These are phyloP conservation scores for Boletus edulis DNA, from an alignment of 768 basidiomycete genomes.

Conservation along the genomic window DNA sequence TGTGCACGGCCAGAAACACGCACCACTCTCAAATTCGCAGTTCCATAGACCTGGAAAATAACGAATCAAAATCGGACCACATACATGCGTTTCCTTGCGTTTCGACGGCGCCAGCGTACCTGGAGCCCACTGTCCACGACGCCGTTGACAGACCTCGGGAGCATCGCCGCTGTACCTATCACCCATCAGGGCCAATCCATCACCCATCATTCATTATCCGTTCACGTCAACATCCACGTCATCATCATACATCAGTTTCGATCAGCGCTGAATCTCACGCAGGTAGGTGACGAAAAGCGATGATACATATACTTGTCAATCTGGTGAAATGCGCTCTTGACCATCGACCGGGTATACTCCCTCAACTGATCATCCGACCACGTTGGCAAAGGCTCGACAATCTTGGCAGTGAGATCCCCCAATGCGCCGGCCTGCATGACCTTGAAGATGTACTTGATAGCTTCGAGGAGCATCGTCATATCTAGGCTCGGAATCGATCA, in stretches of 20 bases:
- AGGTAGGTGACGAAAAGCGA: too few species aligned
- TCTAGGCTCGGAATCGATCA: neutral
- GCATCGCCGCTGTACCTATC: conserved; percentile 7
- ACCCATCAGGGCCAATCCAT: too few species aligned
- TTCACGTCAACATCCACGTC: too few species aligned
- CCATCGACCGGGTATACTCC: conserved; percentile 9
- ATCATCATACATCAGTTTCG: too few species aligned
- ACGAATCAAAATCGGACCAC: too few species aligned
- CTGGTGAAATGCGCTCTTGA: conserved; percentile 6
- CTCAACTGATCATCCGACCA: conserved; percentile 14
- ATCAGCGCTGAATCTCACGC: too few species aligned
- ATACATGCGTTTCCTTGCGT: too few species aligned
- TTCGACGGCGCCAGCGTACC: neutral
- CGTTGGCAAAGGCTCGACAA: conserved; percentile 13
- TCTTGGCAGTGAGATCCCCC: conserved; percentile 9
- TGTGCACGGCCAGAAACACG: neutral
- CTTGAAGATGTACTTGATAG: conserved; percentile 9
- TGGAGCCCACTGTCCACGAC: conserved; percentile 15
- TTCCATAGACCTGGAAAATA: conserved; percentile 13
- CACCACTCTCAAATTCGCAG: conserved; percentile 12
- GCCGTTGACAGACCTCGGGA: conserved; percentile 15
- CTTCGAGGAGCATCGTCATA: conserved; percentile 17
- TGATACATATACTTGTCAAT: neutral
- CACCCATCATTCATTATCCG: too few species aligned
- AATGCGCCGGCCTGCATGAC: conserved; percentile 15